Evolutionary conservation across 2,329 filamentous ascomycete species (phyloP).

Genomic region (Fusarium hostae): DNA sequence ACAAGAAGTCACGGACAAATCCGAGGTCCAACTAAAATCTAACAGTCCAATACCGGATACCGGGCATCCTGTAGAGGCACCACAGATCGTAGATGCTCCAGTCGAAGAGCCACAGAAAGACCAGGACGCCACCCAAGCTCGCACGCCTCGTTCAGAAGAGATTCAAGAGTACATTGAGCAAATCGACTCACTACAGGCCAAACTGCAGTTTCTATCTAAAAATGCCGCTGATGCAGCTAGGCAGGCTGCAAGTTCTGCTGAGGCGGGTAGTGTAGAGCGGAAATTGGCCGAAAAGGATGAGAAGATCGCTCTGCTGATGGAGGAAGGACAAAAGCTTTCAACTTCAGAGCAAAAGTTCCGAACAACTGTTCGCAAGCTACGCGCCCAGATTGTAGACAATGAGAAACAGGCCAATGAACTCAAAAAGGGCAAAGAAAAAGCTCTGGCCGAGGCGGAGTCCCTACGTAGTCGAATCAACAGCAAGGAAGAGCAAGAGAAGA

Average conservation of each 20-base stretch:
- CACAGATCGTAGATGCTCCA: background rate
- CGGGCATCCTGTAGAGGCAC: background rate
- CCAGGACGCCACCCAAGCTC: conserved; percentile 43
- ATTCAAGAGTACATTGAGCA: conserved; percentile 85
- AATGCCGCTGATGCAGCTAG: conserved; percentile 82
- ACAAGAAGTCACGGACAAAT: background rate
- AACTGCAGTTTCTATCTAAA: conserved; percentile 87
- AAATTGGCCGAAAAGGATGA: conserved; percentile 90
- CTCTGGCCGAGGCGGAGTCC: conserved; percentile 60
- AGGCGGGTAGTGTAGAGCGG: conserved; percentile 75
- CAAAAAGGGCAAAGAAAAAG: conserved; percentile 68
- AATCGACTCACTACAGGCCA: conserved; percentile 91
- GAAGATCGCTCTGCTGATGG: conserved; percentile 87
- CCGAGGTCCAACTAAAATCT: conserved; percentile 1
- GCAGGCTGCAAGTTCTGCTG: conserved; percentile 70
- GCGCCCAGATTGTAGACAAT: conserved; percentile 70
- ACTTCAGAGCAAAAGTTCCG: conserved; percentile 88
- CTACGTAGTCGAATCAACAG: conserved; percentile 61
- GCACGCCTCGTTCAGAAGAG: conserved; percentile 75
- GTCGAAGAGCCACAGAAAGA: conserved; percentile 4
- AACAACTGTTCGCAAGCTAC: conserved; percentile 83
- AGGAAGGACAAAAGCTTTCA: conserved; percentile 90
- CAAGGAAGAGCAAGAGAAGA: conserved; percentile 66
- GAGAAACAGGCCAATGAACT: conserved; percentile 73
- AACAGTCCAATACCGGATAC: background rate